Base-by-base conservation (phyloP, 2,329 filamentous ascomycete species). In the Beauveria pseudobassiana region DNA sequence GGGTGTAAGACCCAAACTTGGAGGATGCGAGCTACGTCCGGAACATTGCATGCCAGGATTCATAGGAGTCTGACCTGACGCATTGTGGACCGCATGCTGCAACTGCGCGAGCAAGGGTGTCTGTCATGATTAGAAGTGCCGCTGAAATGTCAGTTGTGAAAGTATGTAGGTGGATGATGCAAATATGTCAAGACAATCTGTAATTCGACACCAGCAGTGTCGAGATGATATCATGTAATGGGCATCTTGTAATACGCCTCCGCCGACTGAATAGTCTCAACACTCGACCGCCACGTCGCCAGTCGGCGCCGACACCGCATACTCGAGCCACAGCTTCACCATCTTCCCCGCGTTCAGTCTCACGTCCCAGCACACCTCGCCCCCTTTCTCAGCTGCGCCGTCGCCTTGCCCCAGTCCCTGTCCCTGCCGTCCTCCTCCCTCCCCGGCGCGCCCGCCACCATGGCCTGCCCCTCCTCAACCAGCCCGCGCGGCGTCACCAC, bases 351-450 rank as follows among this genome's bases (percentile, higher is more conserved):
- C 78, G 63, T 85, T 81, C 56, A 89, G 70, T 49, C 70, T 76
- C 12, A 88, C 78, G 58, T 82, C 78, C 84, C 85, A 88, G 59
- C 71, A 71, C 5, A 88, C 70, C 71, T 87, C 80, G 2, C 85
- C 85, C 5, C 75, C 72, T 84, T 84, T 70, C 79, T 81, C 57
- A 86, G 67, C n/a, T 66, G 71, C 0, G 81, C 83, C 2, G 73
- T 74, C 3, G 83, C 85, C 60, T 71, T 78, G 3, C 84, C 86
- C 82, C 83, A 86, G 28, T 76, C 74, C 42, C 65, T 64, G 48
- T 69, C 67, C 48, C 74, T 67, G 49, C 76, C 69, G 50, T 76
- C 69, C 45, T 67, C 66, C 5, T 72, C 69, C 40, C 69, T 65
- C 0, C 67, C 69, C 8, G 71, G 64, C 14, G 65, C 66, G 0